Evolutionary conservation across 1,284 basidiomycete genomes (phyloP).

Genomic region (Naganishia cerealis): DNA sequence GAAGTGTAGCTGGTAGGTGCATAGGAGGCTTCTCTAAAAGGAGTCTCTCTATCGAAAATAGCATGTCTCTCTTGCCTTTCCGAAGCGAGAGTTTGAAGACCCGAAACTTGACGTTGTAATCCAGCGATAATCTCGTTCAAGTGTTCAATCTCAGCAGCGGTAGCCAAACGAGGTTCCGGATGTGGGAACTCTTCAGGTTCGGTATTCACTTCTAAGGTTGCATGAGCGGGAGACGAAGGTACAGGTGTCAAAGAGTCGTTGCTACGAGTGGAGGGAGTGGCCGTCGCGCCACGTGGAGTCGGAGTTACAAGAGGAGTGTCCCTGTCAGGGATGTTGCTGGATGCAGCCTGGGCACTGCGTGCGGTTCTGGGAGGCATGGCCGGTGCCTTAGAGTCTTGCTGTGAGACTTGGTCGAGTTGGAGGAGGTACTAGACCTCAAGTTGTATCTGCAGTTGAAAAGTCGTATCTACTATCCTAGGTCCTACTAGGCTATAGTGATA

Average conservation of each 20-base stretch:
- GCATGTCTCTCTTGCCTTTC: not conserved
- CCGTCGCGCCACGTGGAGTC: not conserved
- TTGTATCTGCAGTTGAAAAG: no score
- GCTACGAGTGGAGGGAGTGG: not conserved
- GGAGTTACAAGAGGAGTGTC: not conserved
- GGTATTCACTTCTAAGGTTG: no score
- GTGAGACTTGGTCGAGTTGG: not conserved
- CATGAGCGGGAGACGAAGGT: not conserved
- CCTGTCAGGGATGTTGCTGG: constrained; percentile 4
- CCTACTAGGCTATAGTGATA: constrained; percentile 14
- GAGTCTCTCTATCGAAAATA: not conserved
- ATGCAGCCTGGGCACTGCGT: not conserved
- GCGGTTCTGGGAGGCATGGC: constrained; percentile 4
- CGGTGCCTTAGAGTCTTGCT: not conserved
- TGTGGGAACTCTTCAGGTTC: no score
- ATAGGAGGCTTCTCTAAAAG: not conserved
- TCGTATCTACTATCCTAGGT: constrained; percentile 13
- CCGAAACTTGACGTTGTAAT: not conserved
- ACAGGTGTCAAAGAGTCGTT: constrained; percentile 9
- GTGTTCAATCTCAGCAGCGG: not conserved
- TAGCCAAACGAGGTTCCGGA: constrained; percentile 1
- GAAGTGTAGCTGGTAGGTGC: not conserved
- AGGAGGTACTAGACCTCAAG: not conserved
- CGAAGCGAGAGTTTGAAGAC: no score
- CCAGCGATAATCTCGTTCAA: constrained; percentile 8